Evolutionary conservation across 2,329 filamentous ascomycete species (phyloP), one percentile per base, ranked within the genome.

Genomic region (Gremmenia infestans): DNA sequence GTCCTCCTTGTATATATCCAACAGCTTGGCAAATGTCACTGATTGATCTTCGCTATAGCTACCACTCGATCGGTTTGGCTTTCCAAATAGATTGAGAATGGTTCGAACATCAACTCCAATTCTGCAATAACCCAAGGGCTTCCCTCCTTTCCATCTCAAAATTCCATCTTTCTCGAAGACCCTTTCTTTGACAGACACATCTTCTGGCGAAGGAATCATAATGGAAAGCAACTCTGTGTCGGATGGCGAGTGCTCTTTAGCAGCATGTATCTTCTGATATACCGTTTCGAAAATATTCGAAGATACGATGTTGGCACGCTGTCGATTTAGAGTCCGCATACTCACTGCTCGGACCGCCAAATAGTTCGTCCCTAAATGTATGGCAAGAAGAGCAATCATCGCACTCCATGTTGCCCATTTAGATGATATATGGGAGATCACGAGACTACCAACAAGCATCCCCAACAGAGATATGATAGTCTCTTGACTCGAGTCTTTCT

Each of bases 401-500:
- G 86, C 78, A 48, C 75, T 76, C 82, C 91, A 92, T 39, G 94
- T 96, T 9, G 86, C 83, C 14, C 77, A 71, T 54, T 85, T 83
- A 49, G 86, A 83, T 51, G 88, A 82, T 22, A 97, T 83, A 60
- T 82, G 77, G 36, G 88, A 87, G 17, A 97, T 89, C 14, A 96
- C 85, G 2, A 96, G 58, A 48, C 87, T 94, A 0, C 94, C 94
- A 14, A 81, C 83, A 51, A 96, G 78, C 82, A 97, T 91, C 2
- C 94, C 94, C 36, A 96, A 60, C 25, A 97, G 78, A 2, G 90
- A 93, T 55, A 99, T 89, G 19, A 96, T 85, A 0, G 93, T 97
- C 73, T 97, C 94, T 74, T 97, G 94, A 62, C 89, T 95, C 12
- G 91, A 91, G 70, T 97, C 93, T 80, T 96, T 86, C 68, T 71